Base-by-base conservation (phyloP, 208 protist genomes). In the Leptomonas seymouri region DNA sequence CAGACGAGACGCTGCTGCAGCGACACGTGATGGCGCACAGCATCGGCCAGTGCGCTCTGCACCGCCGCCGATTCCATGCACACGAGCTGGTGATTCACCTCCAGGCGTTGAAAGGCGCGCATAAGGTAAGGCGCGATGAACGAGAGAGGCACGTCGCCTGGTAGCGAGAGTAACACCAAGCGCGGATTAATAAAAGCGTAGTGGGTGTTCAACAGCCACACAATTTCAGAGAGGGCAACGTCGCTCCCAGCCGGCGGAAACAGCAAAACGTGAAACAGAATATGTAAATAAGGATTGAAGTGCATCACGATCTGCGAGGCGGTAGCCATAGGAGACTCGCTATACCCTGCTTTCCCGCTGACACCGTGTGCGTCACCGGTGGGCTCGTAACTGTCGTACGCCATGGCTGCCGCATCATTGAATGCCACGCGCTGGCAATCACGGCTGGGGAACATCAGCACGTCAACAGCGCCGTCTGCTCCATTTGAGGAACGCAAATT, bases 251-350 rank as follows among this genome's bases (percentile, higher is more conserved):
- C 27, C 9, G 81, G 79, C 7, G 85, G 78, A 12, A 82, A 65
- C 18, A 87, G 62, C 41, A 91, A 59, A 6, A 87, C 71, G 25
- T 86, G 76, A 28, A 91, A 67, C 31, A 91, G 72, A 20, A 75
- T 63, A 61, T 83, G 68, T 4, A 89, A 73, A 60, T 79, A 78
- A 28, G 50, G 54, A 69, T 87, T 90, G 60, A 77, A 82, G 48
- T 41, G 64, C 49, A 50, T 54, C 12, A 62, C 36, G 0, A 23
- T 48, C 5, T 51, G 51, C 64, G 53, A 46, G 1, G 20, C 42
- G 27, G 61, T 16, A n/a, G 53, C 25, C 7, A 60, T 12, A 11
- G 28, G 6, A 20, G 7, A 31, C 3, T 23, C 64, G n/a, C 50
- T 36, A 1, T 12, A 42, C 14, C 31, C 20, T 15, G 8, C 20